Evolutionary conservation across 129 eudicot species (phyloP), one percentile per base, ranked within the genome.

Genomic region (Logfia minima): DNA sequence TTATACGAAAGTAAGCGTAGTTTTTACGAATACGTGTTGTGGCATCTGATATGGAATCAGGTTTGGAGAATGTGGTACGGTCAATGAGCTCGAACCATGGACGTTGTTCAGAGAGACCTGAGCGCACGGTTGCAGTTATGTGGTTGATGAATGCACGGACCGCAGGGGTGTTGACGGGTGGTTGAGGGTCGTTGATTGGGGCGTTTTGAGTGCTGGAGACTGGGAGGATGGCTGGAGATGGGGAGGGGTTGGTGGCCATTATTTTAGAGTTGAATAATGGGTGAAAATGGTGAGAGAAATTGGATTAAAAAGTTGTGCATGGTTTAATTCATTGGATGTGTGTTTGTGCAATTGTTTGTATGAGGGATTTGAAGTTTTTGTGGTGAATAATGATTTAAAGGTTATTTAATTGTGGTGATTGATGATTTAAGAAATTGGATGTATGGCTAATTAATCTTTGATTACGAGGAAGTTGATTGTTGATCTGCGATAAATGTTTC

Each of bases 61-160:
- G 98, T 59, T 90, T 90, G 55, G 97, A 78, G 88, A 90, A 85
- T 41, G 96, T 90, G 37, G 93, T 77, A 5, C 97, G 97, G 74
- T 93, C 98, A 3, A 86, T 74, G 56, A 93, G 87, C 75, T 93
- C 96, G 4, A 86, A 24, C 98, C 98, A 93, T 1, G 98, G 98
- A 18, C 98, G 98, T 83, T 93, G 87, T 17, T 70, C 73, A 62
- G 98, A 76, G 72, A 93, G 86, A 43, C 92, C 96, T 70, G 68
- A 68, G 43, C 88, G 86, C 76, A 90, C 84, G 22, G 81, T 91
- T 13, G 73, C 86, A 66, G 76, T 51, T 76, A 90, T 45, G 79
- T 78, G 61, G 80, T 81, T 59, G 82, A 88, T 52, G 81, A 88
- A 84, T 4, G 84, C 74, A 41, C 90, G 94, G 85, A 86, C 74